phyloP scores from a whole-genome alignment of 768 basidiomycete species.

The Mycena leptocephala region DNA sequence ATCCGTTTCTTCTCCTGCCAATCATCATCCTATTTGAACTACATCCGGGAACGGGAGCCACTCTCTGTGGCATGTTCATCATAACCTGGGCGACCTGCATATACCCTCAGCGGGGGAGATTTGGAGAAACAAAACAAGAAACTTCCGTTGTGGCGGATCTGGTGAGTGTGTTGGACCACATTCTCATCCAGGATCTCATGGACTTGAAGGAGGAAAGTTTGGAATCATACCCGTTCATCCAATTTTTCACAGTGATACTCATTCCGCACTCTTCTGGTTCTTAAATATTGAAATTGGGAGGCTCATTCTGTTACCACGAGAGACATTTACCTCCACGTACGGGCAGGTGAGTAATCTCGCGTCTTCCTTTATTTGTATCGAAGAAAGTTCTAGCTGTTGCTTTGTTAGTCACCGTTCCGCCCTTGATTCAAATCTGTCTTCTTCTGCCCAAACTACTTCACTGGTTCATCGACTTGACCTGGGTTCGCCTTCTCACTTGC shows the following conservation, averaged over 20 bases:
- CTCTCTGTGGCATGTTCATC: not conserved
- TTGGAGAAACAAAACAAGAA: slow-evolving; percentile 6
- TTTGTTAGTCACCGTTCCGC: slow-evolving; percentile 27
- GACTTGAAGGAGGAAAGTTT: slow-evolving; percentile 21
- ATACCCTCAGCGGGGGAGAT: not conserved
- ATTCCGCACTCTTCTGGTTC: slow-evolving; percentile 22
- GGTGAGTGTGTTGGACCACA: not conserved
- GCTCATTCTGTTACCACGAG: not conserved
- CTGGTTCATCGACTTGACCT: slow-evolving; percentile 26
- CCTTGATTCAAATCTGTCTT: slow-evolving; percentile 24
- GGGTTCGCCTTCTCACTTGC: slow-evolving; percentile 27
- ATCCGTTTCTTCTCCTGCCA: slow-evolving; percentile 9
- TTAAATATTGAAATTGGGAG: slow-evolving; percentile 28
- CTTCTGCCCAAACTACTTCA: slow-evolving; percentile 7
- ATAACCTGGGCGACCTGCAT: not conserved
- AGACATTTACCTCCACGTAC: slow-evolving; percentile 27
- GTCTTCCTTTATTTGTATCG: not conserved
- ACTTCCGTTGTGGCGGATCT: not conserved
- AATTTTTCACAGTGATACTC: slow-evolving; percentile 16
- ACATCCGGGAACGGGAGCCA: not conserved
- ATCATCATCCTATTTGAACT: slow-evolving; percentile 7
- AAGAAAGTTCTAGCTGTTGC: slow-evolving; percentile 28
- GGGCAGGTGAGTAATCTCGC: slow-evolving; percentile 25
- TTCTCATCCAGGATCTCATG: not conserved
- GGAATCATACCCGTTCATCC: slow-evolving; percentile 28